Evolutionary conservation across 768 basidiomycete genomes (phyloP).

Genomic region (Termitomyces sp.): DNA sequence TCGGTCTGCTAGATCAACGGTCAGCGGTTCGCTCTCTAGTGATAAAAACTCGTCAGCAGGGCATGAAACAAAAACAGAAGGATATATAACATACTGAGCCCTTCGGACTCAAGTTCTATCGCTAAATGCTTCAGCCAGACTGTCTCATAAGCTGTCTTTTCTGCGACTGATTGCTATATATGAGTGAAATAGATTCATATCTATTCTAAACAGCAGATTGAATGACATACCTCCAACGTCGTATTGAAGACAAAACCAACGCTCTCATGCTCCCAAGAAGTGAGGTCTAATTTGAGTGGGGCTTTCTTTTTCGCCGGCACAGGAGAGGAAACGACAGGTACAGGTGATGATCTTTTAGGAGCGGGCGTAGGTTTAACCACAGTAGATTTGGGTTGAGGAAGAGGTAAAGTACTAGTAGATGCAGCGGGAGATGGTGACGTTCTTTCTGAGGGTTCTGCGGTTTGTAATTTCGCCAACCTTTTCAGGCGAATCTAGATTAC

Average conservation of each 20-base stretch:
- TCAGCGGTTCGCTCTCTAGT: constrained; percentile 36
- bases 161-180: constrained; percentile 16
- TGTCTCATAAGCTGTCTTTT: constrained; percentile 50
- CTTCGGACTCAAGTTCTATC: constrained; percentile 61
- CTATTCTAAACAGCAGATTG: not conserved
- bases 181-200: not conserved
- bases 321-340: constrained; percentile 25
- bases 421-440: constrained; percentile 35
- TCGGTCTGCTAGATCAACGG: constrained; percentile 62
- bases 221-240: constrained; percentile 64
- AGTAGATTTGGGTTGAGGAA: constrained; percentile 21
- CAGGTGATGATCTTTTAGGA: constrained; percentile 23
- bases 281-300: constrained; percentile 43
- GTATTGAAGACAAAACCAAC: constrained; percentile 67
- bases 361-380: constrained; percentile 32
- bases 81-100: constrained; percentile 31
- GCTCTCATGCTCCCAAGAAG: constrained; percentile 69
- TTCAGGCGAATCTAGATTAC: constrained; percentile 78
- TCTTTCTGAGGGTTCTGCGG: constrained; percentile 20
- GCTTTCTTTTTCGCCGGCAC: constrained; percentile 46
- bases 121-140: constrained; percentile 82
- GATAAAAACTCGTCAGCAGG: constrained; percentile 2
- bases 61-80: not conserved
- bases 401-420: constrained; percentile 23
- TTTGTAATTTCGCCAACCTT: constrained; percentile 81